Evolutionary conservation across 2,329 filamentous ascomycete genomes (phyloP).

Genomic region (Epichloe gansuensis): DNA sequence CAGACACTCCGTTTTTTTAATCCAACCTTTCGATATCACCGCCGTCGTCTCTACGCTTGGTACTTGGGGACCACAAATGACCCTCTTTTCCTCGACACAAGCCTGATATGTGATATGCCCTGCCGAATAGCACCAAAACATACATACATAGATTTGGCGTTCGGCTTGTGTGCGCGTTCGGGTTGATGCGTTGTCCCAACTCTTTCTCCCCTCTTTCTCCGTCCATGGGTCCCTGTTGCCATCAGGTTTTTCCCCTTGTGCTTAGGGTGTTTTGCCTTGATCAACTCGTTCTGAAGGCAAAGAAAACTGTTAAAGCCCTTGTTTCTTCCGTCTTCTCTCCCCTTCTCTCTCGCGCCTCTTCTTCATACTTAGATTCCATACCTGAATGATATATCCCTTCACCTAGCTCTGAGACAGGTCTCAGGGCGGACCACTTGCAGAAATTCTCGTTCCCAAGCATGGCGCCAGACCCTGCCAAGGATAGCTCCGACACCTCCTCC

Average conservation of each 20-base stretch:
- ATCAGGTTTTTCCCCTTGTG: neutral
- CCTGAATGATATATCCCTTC: conserved; percentile 2
- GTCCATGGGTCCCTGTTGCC: neutral
- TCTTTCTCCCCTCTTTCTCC: neutral
- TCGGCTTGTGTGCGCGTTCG: neutral
- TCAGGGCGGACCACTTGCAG: conserved; percentile 11
- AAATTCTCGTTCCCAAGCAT: conserved; percentile 10
- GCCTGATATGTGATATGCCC: neutral
- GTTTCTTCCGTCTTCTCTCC: neutral
- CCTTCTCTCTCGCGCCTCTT: neutral
- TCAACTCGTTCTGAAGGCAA: neutral
- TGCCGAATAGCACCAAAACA: neutral
- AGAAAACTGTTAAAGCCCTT: neutral
- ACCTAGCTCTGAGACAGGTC: conserved; percentile 12
- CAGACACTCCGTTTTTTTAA: neutral
- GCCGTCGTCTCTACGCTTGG: neutral
- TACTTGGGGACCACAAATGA: conserved; percentile 5
- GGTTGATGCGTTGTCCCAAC: neutral
- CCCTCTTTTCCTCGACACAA: conserved; percentile 5
- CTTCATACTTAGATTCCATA: neutral
- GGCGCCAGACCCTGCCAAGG: conserved; percentile 14
- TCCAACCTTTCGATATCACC: neutral
- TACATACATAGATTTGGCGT: conserved; percentile 4
- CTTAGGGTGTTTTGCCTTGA: neutral
- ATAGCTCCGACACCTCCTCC: conserved; percentile 12